A percentile compares a stretch with the other conserved stretches of the same genome.
Conservation (phyloP, 2,329 filamentous ascomycete genomes). For the Curvularia sp. region DNA sequence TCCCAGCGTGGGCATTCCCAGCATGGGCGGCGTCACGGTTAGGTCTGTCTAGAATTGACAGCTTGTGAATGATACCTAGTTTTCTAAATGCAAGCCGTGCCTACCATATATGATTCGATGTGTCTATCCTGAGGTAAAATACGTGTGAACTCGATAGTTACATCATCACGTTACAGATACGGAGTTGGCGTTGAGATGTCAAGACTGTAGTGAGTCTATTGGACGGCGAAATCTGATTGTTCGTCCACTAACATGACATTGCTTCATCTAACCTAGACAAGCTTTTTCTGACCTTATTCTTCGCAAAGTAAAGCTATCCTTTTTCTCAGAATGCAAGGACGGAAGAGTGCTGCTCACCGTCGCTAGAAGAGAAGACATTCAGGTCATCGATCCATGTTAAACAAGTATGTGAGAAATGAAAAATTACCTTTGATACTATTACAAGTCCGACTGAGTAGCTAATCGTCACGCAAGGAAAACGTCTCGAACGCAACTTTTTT, state of each 20-base stretch:
- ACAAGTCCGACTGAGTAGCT: neutral
- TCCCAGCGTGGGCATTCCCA: constrained; percentile 44
- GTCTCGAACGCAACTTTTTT: no score
- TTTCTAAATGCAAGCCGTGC: constrained; percentile 47
- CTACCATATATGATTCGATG: constrained; percentile 15
- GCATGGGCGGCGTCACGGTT: constrained; percentile 51
- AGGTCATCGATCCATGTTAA: neutral
- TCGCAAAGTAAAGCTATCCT: neutral
- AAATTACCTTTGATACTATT: neutral
- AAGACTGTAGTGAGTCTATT: neutral
- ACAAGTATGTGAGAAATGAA: neutral
- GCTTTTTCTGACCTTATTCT: neutral
- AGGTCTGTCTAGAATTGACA: constrained; percentile 44
- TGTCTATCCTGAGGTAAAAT: neutral
- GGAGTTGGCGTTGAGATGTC: neutral
- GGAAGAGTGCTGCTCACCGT: neutral
- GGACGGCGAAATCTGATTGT: neutral
- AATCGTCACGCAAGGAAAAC: neutral
- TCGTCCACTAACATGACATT: neutral
- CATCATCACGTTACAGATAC: no score
- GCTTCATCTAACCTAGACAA: neutral
- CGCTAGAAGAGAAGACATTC: neutral
- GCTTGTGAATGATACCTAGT: constrained; percentile 50
- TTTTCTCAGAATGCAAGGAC: neutral
- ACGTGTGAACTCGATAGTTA: no score